Base-by-base conservation (phyloP, 2,329 filamentous ascomycete genomes). In the Paraconiothyrium sp. region DNA sequence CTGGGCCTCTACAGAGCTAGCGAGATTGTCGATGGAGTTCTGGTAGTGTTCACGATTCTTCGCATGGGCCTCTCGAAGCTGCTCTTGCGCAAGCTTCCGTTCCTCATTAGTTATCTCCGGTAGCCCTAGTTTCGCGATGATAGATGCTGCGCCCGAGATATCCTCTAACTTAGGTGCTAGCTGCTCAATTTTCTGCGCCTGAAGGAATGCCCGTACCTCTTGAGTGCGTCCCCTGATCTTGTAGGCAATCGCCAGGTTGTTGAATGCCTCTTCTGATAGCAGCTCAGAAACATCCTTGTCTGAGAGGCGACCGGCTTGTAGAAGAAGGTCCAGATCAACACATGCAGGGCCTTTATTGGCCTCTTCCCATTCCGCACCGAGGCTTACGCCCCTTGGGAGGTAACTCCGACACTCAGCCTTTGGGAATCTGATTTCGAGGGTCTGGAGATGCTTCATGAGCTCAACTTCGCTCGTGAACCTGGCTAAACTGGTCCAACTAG, bases 81-180 rank as follows among this genome's bases (percentile, higher is more conserved):
- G 63, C 34, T 63, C 50, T 51, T 73, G 70, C 1, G 77, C 68
- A 9, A 44, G 32, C 41, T 63, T 60, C 20, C 67, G 66, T 30
- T 68, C 54, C 3, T 59, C 57, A 1, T 50, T 57, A 13, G 54
- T 67, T 0, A 64, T 55, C 4, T 51, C 52, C 0, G 57, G 22
- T 1, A 66, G 52, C 3, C 62, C 64, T 62, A 78, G 64, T 54
- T 61, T 57, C 9, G 65, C 56, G 24, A 78, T 67, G n/a, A 78
- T 70, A 1, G 52, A 46, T 34, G 60, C 65, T n/a, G 73, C 76
- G 24, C 72, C 74, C 16, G 72, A 61, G 3, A 72, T 58, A 54
- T 78, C 76, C 49, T 76, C 73, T 1, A 76, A 54, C 51, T 71
- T 73, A 13, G 75, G 61, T 4, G 63, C 51, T 6, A 76, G 52